phyloP scores from a whole-genome alignment of 331 rosid species.

The Quercus lobata region DNA sequence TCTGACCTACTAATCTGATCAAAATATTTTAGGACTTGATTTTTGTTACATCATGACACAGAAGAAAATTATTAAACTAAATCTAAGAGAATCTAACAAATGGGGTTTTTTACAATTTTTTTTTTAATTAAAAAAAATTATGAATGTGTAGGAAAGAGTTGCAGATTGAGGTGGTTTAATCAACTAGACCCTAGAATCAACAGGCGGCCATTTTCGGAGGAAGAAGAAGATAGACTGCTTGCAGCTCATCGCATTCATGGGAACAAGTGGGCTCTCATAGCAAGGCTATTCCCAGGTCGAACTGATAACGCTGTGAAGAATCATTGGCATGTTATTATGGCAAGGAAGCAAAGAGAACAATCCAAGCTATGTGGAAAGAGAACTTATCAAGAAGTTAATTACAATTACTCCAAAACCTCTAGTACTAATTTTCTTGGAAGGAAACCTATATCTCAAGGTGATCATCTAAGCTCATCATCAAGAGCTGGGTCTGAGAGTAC shows the following conservation, averaged over 20 bases:
- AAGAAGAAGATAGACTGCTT: constrained; percentile 81
- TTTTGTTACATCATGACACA: neutral
- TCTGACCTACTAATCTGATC: neutral
- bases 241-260: constrained; percentile 83
- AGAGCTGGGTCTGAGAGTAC: constrained; percentile 25
- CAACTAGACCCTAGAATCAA: constrained; percentile 94
- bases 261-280: constrained; percentile 94
- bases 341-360: constrained; percentile 89
- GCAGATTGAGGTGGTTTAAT: constrained; percentile 95
- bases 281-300: constrained; percentile 83
- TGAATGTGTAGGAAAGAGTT: constrained; percentile 66
- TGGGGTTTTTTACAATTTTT: neutral
- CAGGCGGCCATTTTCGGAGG: constrained; percentile 84
- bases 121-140: neutral
- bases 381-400: constrained; percentile 35
- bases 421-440: constrained; percentile 20
- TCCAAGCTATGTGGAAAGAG: constrained; percentile 67
- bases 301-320: constrained; percentile 97
- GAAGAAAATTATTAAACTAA: neutral
- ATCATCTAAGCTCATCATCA: constrained; percentile 1
- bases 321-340: constrained; percentile 97
- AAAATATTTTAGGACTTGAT: neutral
- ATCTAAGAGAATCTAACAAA: neutral
- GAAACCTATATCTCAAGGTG: constrained; percentile 17
- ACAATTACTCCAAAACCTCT: constrained; percentile 17